A percentile compares a stretch with the other conserved stretches of the same genome.
Evolutionary conservation across 768 basidiomycete species (phyloP).

Genomic region (Boletus rubescentipes): DNA sequence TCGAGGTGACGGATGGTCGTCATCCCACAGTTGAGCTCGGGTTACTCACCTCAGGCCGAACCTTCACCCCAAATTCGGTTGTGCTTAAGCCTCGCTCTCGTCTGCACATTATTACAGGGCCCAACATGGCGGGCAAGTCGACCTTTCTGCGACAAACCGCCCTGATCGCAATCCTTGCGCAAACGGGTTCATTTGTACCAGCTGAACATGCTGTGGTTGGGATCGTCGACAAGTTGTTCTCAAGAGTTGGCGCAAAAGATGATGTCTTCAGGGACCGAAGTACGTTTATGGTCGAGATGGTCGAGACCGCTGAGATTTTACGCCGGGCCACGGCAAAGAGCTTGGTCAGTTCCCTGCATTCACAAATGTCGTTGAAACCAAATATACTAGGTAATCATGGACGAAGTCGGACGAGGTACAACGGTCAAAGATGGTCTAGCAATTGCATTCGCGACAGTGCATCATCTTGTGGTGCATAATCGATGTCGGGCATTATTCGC

Average conservation of each 20-base stretch:
- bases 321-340: conserved; percentile 78
- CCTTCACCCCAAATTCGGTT: conserved; percentile 85
- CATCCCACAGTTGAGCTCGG: conserved; percentile 94
- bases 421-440: conserved; percentile 90
- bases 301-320: conserved; percentile 91
- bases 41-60: conserved; percentile 66
- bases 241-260: conserved; percentile 93
- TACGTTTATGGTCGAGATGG: conserved; percentile 99
- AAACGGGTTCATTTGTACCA: conserved; percentile 92
- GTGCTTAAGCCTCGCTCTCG: conserved; percentile 56
- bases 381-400: conserved; percentile 86
- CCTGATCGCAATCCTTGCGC: conserved; percentile 85
- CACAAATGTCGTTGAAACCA: background rate
- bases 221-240: conserved; percentile 88
- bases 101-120: conserved; percentile 87
- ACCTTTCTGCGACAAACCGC: conserved; percentile 91
- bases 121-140: conserved; percentile 96
- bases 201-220: conserved; percentile 80
- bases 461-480: conserved; percentile 73
- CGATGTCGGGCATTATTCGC: conserved; percentile 88
- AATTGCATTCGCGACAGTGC: conserved; percentile 88
- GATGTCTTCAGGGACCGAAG: conserved; percentile 91
- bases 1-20: conserved; percentile 74
- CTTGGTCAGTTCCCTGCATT: conserved; percentile 51
- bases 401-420: conserved; percentile 97